Conservation (phyloP, 2,329 filamentous ascomycete genomes). For the Pseudogymnoascus sp. region DNA sequence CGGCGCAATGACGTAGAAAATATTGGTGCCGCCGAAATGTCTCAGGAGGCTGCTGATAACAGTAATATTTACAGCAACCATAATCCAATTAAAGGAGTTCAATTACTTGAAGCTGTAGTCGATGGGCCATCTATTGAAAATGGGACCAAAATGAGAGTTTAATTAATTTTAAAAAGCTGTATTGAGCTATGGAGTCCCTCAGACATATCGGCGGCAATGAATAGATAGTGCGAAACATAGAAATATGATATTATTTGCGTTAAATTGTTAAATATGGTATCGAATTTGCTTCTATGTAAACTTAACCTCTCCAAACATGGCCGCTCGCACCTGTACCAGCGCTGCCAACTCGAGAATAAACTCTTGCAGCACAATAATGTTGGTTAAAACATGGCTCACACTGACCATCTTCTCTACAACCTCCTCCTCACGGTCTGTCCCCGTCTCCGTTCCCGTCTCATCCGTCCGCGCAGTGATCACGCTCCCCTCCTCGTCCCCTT, state of each 20-base stretch:
- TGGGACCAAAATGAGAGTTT: background rate
- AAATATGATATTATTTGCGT: background rate
- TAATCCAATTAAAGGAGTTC: background rate
- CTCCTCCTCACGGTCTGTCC: conserved; percentile 20
- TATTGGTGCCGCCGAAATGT: background rate
- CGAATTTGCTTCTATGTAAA: conserved; percentile 38
- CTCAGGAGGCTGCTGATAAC: background rate
- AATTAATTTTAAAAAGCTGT: background rate
- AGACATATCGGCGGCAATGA: background rate
- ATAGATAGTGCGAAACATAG: background rate
- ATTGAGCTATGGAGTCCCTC: background rate
- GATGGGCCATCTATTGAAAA: background rate
- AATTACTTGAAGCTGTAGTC: background rate
- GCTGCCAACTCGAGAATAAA: conserved; percentile 73
- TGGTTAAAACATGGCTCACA: conserved; percentile 72
- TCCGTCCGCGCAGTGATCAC: conserved; percentile 8
- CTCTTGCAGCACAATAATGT: conserved; percentile 70
- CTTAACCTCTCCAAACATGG: conserved; percentile 68
- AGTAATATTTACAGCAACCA: background rate
- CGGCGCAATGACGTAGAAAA: background rate
- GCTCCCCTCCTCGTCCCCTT: conserved; percentile 18
- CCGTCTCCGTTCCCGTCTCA: conserved; percentile 17
- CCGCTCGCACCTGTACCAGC: conserved; percentile 65
- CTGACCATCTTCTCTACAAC: conserved; percentile 42
- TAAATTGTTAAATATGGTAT: background rate